Conservation (phyloP, 2,329 filamentous ascomycete genomes). For the Neophaeococcomyces mojaviensis region DNA sequence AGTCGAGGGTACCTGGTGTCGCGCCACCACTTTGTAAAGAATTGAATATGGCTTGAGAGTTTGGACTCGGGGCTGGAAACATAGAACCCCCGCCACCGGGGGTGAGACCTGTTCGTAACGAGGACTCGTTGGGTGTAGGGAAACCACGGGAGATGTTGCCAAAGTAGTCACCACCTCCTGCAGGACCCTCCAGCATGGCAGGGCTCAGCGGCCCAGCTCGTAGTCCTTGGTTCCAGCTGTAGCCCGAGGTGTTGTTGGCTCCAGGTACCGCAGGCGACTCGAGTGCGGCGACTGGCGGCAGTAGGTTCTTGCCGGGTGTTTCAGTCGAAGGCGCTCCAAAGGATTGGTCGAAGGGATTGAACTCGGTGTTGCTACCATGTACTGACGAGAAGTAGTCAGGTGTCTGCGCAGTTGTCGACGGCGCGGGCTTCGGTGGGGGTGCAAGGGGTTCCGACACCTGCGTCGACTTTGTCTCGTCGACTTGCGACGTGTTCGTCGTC, state of each 20-base stretch:
- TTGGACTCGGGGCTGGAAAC: slow-evolving; percentile 88
- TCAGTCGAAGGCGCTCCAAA: slow-evolving; percentile 65
- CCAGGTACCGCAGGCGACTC: slow-evolving; percentile 84
- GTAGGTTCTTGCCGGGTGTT: slow-evolving; percentile 71
- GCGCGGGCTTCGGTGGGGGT: slow-evolving; percentile 57
- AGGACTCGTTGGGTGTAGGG: slow-evolving; percentile 94
- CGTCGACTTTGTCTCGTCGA: slow-evolving; percentile 39
- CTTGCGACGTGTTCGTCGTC: slow-evolving; percentile 28
- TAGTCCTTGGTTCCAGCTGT: slow-evolving; percentile 70
- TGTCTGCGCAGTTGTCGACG: slow-evolving; percentile 45
- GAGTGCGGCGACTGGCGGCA: slow-evolving; percentile 82
- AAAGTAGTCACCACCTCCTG: slow-evolving; percentile 73
- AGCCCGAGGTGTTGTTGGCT: slow-evolving; percentile 59
- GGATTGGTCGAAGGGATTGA: slow-evolving; percentile 94
- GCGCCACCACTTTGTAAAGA: slow-evolving; percentile 72
- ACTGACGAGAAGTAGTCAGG: slow-evolving; percentile 63
- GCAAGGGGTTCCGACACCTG: slow-evolving; percentile 60
- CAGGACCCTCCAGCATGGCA: slow-evolving; percentile 87
- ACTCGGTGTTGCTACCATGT: slow-evolving; percentile 54
- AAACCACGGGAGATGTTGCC: slow-evolving; percentile 76
- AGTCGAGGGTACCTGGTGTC: slow-evolving; percentile 86
- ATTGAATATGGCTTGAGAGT: slow-evolving; percentile 73
- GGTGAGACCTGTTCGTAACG: slow-evolving; percentile 80
- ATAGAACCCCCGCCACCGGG: slow-evolving; percentile 93
- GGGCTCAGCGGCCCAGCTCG: slow-evolving; percentile 90